Conservation (phyloP, 2,329 filamentous ascomycete genomes). For the Nannizziopsis barbatae region DNA sequence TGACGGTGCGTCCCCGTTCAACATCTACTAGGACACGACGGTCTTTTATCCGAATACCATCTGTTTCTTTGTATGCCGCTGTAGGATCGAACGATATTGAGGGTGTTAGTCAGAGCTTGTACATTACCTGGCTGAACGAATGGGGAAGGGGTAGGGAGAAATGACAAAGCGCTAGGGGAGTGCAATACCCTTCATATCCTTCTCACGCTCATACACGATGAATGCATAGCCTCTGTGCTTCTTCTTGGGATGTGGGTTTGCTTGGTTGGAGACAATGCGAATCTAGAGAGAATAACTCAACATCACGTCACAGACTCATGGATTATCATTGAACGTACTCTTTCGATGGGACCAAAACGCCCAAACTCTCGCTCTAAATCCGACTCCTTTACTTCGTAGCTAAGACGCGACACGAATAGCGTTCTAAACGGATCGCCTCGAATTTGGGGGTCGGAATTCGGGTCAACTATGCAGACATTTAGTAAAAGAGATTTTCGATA, state of each 20-base stretch:
- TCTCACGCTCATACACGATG: conserved; percentile 91
- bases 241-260: conserved; percentile 69
- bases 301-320: not conserved
- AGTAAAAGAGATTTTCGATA: not conserved
- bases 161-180: conserved; percentile 30
- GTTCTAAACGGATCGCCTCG: conserved; percentile 92
- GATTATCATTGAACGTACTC: conserved; percentile 45
- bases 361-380: conserved; percentile 91
- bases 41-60: conserved; percentile 87
- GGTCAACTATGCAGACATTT: conserved; percentile 51
- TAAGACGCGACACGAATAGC: conserved; percentile 78
- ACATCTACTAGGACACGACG: conserved; percentile 89
- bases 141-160: conserved; percentile 18
- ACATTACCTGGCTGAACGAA: conserved; percentile 19
- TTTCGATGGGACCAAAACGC: conserved; percentile 85
- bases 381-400: conserved; percentile 77
- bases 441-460: conserved; percentile 73
- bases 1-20: conserved; percentile 86
- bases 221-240: conserved; percentile 87
- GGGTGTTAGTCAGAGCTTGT: conserved; percentile 28
- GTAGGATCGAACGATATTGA: conserved; percentile 35
- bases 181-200: conserved; percentile 91
- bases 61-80: conserved; percentile 83
- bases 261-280: conserved; percentile 70
- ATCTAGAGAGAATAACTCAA: conserved; percentile 48